Evolutionary conservation across 257 asterid genomes (phyloP), one percentile per base, ranked within the genome.

Genomic region (Ilex aquifolium): DNA sequence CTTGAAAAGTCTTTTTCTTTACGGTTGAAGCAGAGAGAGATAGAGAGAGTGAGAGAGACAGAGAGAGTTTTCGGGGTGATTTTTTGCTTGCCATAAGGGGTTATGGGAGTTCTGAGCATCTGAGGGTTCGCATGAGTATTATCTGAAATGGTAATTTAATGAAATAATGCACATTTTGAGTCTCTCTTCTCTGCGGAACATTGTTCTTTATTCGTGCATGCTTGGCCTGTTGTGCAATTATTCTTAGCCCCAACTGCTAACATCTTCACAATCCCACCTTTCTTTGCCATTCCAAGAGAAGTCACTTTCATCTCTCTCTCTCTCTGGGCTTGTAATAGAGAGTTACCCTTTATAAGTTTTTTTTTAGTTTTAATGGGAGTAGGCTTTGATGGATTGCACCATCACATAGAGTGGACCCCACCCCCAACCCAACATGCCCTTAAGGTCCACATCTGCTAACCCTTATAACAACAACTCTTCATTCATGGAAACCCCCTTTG

Each of bases 381-480:
- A 39, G 30, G 39, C 59, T 71, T 59, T 66, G 27, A 64, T 49
- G 31, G 74, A 78, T 44, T 60, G 69, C 78, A 65, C 48, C 72
- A 69, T 62, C 57, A 67, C 70, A 69, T 42, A 36, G 32, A 68
- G 59, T 32, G 70, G 73, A 46, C 73, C 72, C 64, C 27, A 58
- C 30, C 30, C 61, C 55, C 53, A 59, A 21, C 61, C 60, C 31
- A 75, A 72, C 56, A 54, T 17, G 65, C 39, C 68, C 17, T 65
- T 59, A 62, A 67, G 69, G 61, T 71, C 59, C 73, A 64, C 59
- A 71, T 68, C 65, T 65, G 44, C 50, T 58, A 66, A 62, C 59
- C 70, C 70, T 67, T 30, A 50, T 56, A 59, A 65, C 73, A 70
- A 66, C 75, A 59, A 78, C 77, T 68, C 74, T 67, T 72, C 82